Conservation (phyloP, 805 yeast species). For the Alloascoidea hylecoeti region DNA sequence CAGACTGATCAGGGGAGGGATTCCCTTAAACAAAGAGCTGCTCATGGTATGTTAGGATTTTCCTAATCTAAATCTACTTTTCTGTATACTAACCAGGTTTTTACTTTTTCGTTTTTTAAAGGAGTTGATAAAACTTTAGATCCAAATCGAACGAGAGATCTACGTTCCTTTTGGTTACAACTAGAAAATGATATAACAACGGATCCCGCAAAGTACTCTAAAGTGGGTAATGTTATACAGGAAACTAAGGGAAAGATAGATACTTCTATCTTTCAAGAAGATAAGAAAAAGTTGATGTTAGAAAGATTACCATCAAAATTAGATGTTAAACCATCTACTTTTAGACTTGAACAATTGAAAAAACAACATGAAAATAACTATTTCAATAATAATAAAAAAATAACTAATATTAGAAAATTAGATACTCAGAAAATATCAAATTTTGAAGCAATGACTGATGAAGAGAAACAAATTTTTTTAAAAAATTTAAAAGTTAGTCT, state of each 20-base stretch:
- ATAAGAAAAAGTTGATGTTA: neutral
- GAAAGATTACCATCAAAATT: neutral
- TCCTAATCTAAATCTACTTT: no score
- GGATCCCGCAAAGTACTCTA: neutral
- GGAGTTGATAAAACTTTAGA: neutral
- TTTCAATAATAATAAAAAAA: neutral
- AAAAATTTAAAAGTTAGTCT: neutral
- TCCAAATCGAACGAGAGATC: neutral
- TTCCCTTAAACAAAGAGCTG: no score
- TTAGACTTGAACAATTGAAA: neutral
- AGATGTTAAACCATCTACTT: neutral
- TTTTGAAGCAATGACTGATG: neutral
- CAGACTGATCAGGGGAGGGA: no score
- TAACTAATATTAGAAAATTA: neutral
- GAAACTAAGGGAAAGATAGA: no score
- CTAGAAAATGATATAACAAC: neutral
- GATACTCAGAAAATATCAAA: neutral
- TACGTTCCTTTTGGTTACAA: neutral
- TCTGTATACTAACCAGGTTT: neutral
- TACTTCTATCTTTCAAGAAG: no score
- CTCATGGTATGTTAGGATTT: conserved; percentile 1
- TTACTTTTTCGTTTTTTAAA: neutral
- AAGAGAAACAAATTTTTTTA: neutral
- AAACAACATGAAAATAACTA: neutral
- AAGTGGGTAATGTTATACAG: no score